These are phyloP conservation scores for Adansonia grandidieri DNA, from an alignment of 441 rosid genomes.

Conservation along the genomic window DNA sequence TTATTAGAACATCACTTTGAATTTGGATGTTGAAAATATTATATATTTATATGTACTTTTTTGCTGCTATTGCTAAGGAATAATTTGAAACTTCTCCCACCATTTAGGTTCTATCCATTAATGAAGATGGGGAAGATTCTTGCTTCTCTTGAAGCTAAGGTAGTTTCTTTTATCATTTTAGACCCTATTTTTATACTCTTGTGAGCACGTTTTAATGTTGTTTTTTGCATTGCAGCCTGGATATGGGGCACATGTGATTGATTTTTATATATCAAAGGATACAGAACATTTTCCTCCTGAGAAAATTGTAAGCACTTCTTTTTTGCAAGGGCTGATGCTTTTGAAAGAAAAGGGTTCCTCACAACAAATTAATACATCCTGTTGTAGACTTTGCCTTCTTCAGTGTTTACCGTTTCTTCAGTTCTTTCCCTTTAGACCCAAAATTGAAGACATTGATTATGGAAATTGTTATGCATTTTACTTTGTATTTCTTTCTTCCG, in stretches of 20 bases:
- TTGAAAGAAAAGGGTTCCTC: neutral
- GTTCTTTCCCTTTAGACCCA: neutral
- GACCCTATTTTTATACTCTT: slow-evolving; percentile 8
- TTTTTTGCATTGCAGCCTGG: slow-evolving; percentile 66
- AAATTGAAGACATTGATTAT: neutral
- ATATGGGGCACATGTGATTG: slow-evolving; percentile 58
- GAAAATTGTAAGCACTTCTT: slow-evolving; percentile 64
- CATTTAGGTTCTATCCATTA: slow-evolving; percentile 44
- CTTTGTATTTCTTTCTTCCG: slow-evolving; percentile 11
- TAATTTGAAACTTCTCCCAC: neutral
- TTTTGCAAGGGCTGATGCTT: neutral
- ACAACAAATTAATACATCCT: neutral
- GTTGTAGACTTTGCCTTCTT: neutral
- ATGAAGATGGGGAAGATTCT: slow-evolving; percentile 73
- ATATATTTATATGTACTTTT: neutral
- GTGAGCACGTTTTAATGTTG: slow-evolving; percentile 24
- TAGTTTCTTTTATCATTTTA: slow-evolving; percentile 34
- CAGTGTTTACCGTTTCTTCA: neutral
- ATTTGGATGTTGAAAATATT: slow-evolving; percentile 6
- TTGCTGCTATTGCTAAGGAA: slow-evolving; percentile 3
- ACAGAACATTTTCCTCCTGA: slow-evolving; percentile 49
- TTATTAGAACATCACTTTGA: neutral
- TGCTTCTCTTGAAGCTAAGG: slow-evolving; percentile 77
- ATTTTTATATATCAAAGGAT: slow-evolving; percentile 74
- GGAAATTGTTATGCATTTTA: too few relatives aligned